Conservation (phyloP, 768 basidiomycete species). For the Podaxis carcinomalis region DNA sequence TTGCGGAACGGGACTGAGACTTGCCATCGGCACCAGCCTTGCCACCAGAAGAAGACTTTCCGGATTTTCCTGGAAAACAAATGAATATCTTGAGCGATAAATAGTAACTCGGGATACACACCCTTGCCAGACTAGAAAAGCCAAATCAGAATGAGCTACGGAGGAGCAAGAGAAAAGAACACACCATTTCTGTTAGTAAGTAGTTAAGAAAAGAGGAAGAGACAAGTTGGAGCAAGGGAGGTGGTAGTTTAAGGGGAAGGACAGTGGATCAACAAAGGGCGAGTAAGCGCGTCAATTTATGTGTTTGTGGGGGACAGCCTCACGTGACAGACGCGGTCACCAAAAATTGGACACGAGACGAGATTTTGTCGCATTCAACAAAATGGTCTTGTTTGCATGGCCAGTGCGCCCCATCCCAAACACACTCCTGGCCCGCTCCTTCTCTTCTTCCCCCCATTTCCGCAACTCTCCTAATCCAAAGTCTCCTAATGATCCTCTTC, state of each 20-base stretch:
- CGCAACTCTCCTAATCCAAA: not conserved
- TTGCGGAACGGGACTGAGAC: conserved; percentile 66
- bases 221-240: conserved; percentile 10
- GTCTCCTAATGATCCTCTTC: not conserved
- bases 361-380: conserved; percentile 9
- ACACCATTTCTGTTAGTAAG: conserved; percentile 6
- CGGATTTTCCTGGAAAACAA: conserved; percentile 31
- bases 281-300: conserved; percentile 39
- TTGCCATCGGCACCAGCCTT: conserved; percentile 53
- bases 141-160: not conserved
- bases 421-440: not conserved
- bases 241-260: conserved; percentile 33
- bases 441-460: conserved; percentile 1
- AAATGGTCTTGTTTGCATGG: conserved; percentile 15
- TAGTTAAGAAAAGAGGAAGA: too few species aligned
- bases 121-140: conserved; percentile 12
- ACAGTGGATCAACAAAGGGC: conserved; percentile 26
- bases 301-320: conserved; percentile 24
- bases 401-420: conserved; percentile 5
- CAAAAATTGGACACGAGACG: conserved; percentile 1
- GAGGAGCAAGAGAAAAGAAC: not conserved
- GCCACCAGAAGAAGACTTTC: conserved; percentile 70
- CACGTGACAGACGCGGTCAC: conserved; percentile 27
- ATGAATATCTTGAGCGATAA: not conserved
- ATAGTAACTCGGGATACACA: not conserved